Evolutionary conservation across 192 early-diverging fungal species (phyloP).

Genomic region (Mortierella alpina): DNA sequence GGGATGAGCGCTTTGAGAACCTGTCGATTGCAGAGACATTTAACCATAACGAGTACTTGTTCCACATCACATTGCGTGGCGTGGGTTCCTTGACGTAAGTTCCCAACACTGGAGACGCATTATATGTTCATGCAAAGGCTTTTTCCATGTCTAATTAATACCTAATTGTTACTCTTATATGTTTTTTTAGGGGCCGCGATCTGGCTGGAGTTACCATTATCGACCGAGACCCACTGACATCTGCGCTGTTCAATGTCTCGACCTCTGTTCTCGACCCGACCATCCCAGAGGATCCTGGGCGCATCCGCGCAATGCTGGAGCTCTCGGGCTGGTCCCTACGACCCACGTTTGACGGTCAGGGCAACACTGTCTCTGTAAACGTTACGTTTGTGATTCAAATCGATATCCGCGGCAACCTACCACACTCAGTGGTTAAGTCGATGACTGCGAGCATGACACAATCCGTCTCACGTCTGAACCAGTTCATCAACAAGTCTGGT

Average conservation of each 20-base stretch:
- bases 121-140: neutral
- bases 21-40: constrained; percentile 60
- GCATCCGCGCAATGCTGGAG: constrained; percentile 55
- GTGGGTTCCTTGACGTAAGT: constrained; percentile 54
- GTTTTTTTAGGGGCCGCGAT: constrained; percentile 56
- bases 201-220: constrained; percentile 59
- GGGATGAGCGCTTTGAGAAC: constrained; percentile 65
- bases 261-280: constrained; percentile 60
- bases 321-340: constrained; percentile 64
- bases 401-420: constrained; percentile 60
- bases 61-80: constrained; percentile 52
- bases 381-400: constrained; percentile 61
- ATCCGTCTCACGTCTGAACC: constrained; percentile 54
- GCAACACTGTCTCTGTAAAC: constrained; percentile 51
- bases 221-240: constrained; percentile 60
- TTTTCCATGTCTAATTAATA: neutral
- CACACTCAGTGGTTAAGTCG: constrained; percentile 52
- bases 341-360: constrained; percentile 57
- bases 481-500: constrained; percentile 58
- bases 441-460: constrained; percentile 60
- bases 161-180: neutral
- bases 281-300: constrained; percentile 58
- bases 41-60: constrained; percentile 62
- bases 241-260: constrained; percentile 57
- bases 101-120: neutral